These are phyloP conservation scores for Hippophae rhamnoides DNA, from an alignment of 306 rosid species.

Conservation along the genomic window DNA sequence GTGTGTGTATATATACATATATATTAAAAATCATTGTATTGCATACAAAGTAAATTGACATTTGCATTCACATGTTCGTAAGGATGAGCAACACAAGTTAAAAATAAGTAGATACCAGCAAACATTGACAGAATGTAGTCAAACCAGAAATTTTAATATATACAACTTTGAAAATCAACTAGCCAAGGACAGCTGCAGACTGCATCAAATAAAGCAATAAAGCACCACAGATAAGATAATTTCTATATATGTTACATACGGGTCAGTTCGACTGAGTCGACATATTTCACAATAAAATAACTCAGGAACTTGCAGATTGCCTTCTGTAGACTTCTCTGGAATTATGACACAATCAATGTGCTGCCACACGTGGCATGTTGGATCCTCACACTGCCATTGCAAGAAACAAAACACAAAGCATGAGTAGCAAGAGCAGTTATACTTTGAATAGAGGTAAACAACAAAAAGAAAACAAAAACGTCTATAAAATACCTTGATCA, in stretches of 20 bases:
- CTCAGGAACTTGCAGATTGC: conserved; percentile 59
- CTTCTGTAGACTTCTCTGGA: conserved; percentile 80
- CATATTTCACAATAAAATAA: conserved; percentile 79
- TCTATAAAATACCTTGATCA: conserved; percentile 56
- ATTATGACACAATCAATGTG: conserved; percentile 81
- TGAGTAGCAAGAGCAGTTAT: too few species aligned
- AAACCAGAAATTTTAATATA: too few species aligned
- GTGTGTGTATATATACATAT: too few species aligned
- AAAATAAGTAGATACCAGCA: too few species aligned
- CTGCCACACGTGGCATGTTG: conserved; percentile 84
- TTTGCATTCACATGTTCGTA: too few species aligned
- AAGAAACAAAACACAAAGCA: neutral
- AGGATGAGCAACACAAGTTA: too few species aligned
- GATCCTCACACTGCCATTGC: conserved; percentile 82
- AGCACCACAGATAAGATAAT: neutral
- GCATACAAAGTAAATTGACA: too few species aligned
- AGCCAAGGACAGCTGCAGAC: neutral
- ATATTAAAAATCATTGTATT: too few species aligned
- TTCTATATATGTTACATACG: conserved; percentile 45
- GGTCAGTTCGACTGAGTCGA: conserved; percentile 93
- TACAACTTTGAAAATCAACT: too few species aligned
- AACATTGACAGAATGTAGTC: too few species aligned
- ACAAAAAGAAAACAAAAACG: neutral
- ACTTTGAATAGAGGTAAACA: too few species aligned
- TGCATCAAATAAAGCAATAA: neutral